Evolutionary conservation across 2,329 filamentous ascomycete species (phyloP).

Genomic region (Cordyceps pruinosa): DNA sequence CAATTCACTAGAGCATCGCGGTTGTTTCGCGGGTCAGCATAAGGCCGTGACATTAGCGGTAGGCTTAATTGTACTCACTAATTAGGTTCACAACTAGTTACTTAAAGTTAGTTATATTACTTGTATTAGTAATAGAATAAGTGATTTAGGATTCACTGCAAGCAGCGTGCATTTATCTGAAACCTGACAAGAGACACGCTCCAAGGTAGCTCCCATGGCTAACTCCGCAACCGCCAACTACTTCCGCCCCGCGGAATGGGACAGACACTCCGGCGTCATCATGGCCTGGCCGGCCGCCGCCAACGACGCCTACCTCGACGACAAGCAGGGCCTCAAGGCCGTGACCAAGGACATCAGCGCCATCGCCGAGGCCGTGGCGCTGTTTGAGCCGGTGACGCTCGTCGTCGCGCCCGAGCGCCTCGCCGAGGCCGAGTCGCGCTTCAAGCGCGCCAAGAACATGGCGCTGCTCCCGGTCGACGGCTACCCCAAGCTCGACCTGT

Average conservation of each 20-base stretch:
- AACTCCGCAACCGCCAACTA: neutral
- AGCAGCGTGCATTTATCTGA: neutral
- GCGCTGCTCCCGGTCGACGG: conserved; percentile 10
- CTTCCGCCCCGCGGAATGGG: conserved; percentile 10
- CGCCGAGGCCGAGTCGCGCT: conserved; percentile 13
- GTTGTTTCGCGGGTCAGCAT: too few relatives aligned
- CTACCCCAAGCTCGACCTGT: conserved; percentile 18
- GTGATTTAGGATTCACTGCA: too few relatives aligned
- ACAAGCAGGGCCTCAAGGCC: conserved; percentile 2
- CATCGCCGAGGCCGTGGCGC: conserved; percentile 20
- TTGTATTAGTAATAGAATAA: too few relatives aligned
- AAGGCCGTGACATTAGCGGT: too few relatives aligned
- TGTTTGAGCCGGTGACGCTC: conserved; percentile 22
- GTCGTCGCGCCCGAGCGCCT: conserved; percentile 14
- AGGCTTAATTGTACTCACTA: too few relatives aligned
- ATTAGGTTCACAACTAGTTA: too few relatives aligned
- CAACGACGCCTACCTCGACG: conserved; percentile 11
- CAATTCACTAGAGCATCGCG: too few relatives aligned
- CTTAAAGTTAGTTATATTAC: too few relatives aligned
- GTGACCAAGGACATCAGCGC: conserved; percentile 20
- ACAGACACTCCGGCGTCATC: conserved; percentile 5
- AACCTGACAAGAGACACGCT: neutral
- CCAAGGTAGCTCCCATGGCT: neutral
- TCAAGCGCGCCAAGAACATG: conserved; percentile 8
- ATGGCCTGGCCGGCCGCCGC: conserved; percentile 11